Evolutionary conservation across 2,329 filamentous ascomycete species (phyloP).

Genomic region (Malbranchea cinnamomea): DNA sequence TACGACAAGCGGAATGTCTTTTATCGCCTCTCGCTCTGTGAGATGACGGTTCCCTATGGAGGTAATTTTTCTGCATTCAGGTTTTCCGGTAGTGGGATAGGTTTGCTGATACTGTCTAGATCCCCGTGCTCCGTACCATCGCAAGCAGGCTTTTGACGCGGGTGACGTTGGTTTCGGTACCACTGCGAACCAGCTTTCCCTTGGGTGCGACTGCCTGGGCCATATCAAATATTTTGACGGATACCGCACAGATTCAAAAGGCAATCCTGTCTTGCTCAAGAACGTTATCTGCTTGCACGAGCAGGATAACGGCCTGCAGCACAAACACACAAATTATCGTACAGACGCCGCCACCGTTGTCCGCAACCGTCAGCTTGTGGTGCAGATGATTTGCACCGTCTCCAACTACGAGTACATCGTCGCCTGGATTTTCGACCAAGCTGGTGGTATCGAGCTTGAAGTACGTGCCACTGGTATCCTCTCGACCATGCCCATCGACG

Average conservation of each 20-base stretch:
- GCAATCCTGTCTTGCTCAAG: constrained; percentile 43
- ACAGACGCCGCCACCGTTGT: constrained; percentile 48
- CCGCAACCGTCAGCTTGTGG: constrained; percentile 48
- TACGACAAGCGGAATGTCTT: constrained; percentile 51
- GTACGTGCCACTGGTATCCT: constrained; percentile 55
- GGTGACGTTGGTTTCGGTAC: constrained; percentile 52
- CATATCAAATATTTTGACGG: constrained; percentile 53
- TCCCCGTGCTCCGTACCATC: constrained; percentile 51
- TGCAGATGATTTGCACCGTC: constrained; percentile 57
- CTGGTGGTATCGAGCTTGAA: constrained; percentile 51
- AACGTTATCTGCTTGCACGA: constrained; percentile 58
- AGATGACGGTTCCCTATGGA: constrained; percentile 44
- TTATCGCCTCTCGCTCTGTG: constrained; percentile 50
- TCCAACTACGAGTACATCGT: constrained; percentile 62
- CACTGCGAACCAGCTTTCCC: constrained; percentile 53
- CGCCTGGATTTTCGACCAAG: constrained; percentile 57
- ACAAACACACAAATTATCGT: constrained; percentile 60
- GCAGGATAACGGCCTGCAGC: constrained; percentile 53
- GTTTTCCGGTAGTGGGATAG: constrained; percentile 5
- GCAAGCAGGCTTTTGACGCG: constrained; percentile 56
- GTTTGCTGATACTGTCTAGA: constrained; percentile 42
- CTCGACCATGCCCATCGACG: constrained; percentile 52
- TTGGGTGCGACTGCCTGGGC: constrained; percentile 57
- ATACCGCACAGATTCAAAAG: constrained; percentile 44
- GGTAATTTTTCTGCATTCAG: constrained; percentile 13